Conservation (phyloP, 2,329 filamentous ascomycete species). For the Blumeria graminis region DNA sequence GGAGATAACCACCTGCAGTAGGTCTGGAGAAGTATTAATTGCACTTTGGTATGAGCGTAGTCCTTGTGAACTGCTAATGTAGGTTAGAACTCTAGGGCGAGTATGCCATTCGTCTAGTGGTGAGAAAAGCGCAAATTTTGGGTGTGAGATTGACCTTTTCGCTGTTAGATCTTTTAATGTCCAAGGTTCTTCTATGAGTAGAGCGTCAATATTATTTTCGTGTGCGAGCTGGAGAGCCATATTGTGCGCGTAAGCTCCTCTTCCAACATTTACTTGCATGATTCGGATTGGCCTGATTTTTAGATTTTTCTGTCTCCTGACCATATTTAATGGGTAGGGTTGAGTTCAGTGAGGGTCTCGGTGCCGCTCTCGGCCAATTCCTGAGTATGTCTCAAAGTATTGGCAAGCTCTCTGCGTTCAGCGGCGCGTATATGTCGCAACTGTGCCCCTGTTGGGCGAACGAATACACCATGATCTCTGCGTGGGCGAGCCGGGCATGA, state of each 20-base stretch:
- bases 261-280: constrained; percentile 1
- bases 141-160: background rate
- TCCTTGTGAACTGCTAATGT: background rate
- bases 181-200: constrained; percentile 1
- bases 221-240: background rate
- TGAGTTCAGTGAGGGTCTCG: background rate
- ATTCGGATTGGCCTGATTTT: background rate
- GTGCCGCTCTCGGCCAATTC: background rate
- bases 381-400: background rate
- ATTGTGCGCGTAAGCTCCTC: background rate
- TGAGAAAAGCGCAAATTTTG: background rate
- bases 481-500: background rate
- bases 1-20: background rate
- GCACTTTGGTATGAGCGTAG: background rate
- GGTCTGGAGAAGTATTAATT: background rate
- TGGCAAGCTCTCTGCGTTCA: background rate
- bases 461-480: background rate
- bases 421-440: background rate
- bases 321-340: background rate
- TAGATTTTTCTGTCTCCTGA: constrained; percentile 1
- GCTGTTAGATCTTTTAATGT: background rate
- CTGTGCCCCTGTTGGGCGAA: background rate
- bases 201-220: background rate
- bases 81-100: background rate
- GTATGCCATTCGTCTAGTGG: background rate